Base-by-base conservation (phyloP, 1,284 basidiomycete genomes). In the Serendipita sp. region DNA sequence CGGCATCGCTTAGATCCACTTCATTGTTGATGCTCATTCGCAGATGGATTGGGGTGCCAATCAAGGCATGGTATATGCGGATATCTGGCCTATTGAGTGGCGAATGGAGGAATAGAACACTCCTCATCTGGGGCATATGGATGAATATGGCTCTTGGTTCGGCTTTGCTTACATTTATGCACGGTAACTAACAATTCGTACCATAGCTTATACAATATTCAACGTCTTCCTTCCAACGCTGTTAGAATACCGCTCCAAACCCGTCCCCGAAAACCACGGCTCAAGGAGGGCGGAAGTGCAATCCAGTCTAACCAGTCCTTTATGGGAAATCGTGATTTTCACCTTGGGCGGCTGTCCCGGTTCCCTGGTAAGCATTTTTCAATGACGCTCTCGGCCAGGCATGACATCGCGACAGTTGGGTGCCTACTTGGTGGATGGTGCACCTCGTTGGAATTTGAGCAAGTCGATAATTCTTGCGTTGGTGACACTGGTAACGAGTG, bases 191-290 rank as follows among this genome's bases (percentile, higher is more conserved):
- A 22, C 22, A 29, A 44, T 38, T 30, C 61, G 64, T 65, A 66
- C 65, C 61, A 61, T 70, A 87, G 92, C 85, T 1, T 93, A 85
- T 70, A 97, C 91, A 4, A 95, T 95, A 85, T 98, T 98, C 76
- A 99, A 98, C 70, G 93, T 96, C 12, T 98, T 88, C 73, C 79
- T 97, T 22, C 95, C 95, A 0, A 93, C 93, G 69, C 79, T 95
- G 13, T 76, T 98, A 34, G 93, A 93, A 76, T 80, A 78, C 67
- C 70, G 76, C 17, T 65, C 63, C 5, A 63, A 45, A 38, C 43
- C 66, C 65, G 13, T 13, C 38, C 38, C 38, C 3, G 71, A 73
- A 22, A 66, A 67, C 2, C 60, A 74, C 17, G 70, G 69, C 35
- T 69, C 70, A 0, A 70, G 69, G 10, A 68, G 68, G 3, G 70